These are phyloP conservation scores for Castanopsis chinensis DNA, from an alignment of 306 rosid species.

Conservation along the genomic window DNA sequence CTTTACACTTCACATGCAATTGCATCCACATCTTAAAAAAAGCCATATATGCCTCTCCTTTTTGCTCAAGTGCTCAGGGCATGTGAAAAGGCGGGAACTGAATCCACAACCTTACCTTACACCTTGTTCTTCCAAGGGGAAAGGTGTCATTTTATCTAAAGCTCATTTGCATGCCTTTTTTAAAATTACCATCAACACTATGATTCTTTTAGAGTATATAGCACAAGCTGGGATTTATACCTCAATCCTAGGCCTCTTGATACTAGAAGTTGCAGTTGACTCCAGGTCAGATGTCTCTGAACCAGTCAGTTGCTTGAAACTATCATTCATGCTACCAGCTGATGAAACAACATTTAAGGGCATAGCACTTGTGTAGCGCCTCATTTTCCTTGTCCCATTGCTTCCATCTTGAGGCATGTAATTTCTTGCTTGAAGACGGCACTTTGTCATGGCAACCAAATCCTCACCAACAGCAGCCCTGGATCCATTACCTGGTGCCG, in stretches of 20 bases:
- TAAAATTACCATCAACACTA: neutral
- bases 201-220: neutral
- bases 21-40: neutral
- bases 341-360: constrained; percentile 74
- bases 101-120: too few species aligned
- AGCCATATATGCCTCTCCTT: neutral
- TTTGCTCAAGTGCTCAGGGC: neutral
- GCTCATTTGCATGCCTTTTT: too few species aligned
- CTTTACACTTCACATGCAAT: neutral
- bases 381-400: constrained; percentile 77
- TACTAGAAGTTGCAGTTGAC: constrained; percentile 70
- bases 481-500: constrained; percentile 93
- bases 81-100: neutral
- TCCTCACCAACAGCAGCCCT: constrained; percentile 98
- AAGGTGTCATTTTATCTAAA: neutral
- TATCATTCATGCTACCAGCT: constrained; percentile 59
- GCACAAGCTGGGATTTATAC: constrained; percentile 37
- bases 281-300: constrained; percentile 69
- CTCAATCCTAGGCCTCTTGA: constrained; percentile 71
- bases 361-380: constrained; percentile 72
- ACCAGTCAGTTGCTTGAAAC: constrained; percentile 48
- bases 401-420: constrained; percentile 66
- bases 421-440: constrained; percentile 80
- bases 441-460: constrained; percentile 87
- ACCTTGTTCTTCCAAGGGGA: too few species aligned